phyloP scores from a whole-genome alignment of 371 early-diverging fungal species.

The Rhizopus microsporus region DNA sequence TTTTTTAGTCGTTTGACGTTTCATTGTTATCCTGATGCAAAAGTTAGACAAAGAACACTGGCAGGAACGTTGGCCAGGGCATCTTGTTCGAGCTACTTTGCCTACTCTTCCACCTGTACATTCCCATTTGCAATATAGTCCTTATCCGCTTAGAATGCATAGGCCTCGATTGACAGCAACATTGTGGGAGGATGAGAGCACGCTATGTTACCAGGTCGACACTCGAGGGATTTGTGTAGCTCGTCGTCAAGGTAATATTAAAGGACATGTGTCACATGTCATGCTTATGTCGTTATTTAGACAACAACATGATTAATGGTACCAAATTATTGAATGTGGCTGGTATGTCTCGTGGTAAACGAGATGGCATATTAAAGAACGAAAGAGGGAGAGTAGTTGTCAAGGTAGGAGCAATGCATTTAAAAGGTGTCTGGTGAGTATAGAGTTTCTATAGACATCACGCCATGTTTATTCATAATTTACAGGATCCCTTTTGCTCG shows the following conservation, averaged over 20 bases:
- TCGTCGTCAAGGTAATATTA: conserved; percentile 67
- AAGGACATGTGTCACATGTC: background rate
- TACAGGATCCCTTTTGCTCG: conserved; percentile 64
- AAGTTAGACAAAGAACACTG: background rate
- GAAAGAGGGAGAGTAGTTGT: conserved; percentile 74
- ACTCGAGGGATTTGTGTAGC: conserved; percentile 78
- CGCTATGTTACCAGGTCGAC: conserved; percentile 80
- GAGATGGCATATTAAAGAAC: conserved; percentile 79
- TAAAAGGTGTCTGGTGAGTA: conserved; percentile 76
- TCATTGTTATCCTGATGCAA: too few species aligned
- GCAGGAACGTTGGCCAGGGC: background rate
- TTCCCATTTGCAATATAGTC: conserved; percentile 20
- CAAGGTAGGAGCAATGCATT: conserved; percentile 79
- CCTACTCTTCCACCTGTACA: background rate
- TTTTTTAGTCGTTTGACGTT: too few species aligned
- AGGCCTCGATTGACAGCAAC: conserved; percentile 70
- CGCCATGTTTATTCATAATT: background rate
- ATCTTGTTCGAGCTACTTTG: background rate
- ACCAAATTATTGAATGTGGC: conserved; percentile 79
- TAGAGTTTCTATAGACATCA: background rate
- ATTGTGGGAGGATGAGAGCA: conserved; percentile 83
- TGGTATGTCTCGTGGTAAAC: conserved; percentile 79
- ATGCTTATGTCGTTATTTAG: conserved; percentile 21
- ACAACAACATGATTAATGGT: conserved; percentile 79
- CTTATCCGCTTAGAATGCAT: background rate